Evolutionary conservation across 495 filamentous ascomycete species (phyloP).

Genomic region (Cudoniella acicularis): DNA sequence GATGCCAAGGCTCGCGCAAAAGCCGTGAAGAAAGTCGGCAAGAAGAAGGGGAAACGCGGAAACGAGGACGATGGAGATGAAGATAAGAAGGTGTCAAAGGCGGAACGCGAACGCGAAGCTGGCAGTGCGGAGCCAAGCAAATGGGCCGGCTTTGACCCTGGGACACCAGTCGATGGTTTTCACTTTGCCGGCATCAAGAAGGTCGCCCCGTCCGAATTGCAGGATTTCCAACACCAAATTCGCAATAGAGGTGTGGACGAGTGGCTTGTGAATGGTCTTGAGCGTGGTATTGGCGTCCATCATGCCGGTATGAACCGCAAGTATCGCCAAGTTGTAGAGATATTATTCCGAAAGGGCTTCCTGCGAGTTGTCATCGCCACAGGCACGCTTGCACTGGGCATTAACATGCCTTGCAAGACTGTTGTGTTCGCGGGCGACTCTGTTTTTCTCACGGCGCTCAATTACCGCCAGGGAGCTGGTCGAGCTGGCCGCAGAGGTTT

Average conservation of each 20-base stretch:
- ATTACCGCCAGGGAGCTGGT: conserved; percentile 72
- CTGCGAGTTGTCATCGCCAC: conserved; percentile 71
- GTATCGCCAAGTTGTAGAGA: conserved; percentile 68
- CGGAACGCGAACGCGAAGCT: too few species aligned
- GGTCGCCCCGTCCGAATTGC: too few species aligned
- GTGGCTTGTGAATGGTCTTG: conserved; percentile 51
- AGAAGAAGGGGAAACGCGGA: conserved; percentile 57
- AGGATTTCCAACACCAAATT: too few species aligned
- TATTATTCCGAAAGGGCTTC: conserved; percentile 70
- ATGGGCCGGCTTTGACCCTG: too few species aligned
- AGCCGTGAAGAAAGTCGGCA: conserved; percentile 51
- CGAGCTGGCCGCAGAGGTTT: conserved; percentile 78
- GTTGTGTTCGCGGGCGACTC: conserved; percentile 74
- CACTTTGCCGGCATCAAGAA: too few species aligned
- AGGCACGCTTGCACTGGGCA: conserved; percentile 70
- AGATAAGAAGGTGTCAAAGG: conserved; percentile 34
- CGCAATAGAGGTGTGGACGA: conserved; percentile 41
- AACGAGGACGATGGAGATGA: conserved; percentile 47
- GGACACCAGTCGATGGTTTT: too few species aligned
- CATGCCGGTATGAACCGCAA: conserved; percentile 75
- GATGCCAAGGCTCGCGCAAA: conserved; percentile 47
- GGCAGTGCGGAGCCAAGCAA: too few species aligned
- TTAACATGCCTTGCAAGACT: conserved; percentile 84
- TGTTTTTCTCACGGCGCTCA: conserved; percentile 66
- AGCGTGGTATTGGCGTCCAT: conserved; percentile 69